These are phyloP conservation scores for Cyclotella distinguenda DNA, from an alignment of 108 stramenopile genomes.

Conservation along the genomic window DNA sequence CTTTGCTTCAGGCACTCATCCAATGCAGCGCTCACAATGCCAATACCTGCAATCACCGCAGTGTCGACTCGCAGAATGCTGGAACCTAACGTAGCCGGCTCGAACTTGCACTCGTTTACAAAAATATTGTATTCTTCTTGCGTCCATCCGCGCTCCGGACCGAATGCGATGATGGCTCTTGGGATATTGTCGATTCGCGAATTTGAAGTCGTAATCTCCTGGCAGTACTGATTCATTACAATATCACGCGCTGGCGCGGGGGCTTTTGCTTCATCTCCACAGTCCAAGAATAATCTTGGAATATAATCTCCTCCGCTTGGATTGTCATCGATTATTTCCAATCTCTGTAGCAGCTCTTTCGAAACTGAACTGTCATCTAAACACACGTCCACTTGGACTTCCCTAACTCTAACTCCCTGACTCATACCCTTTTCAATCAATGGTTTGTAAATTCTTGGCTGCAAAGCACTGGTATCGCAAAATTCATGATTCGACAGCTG, in stretches of 20 bases:
- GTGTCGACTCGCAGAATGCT: constrained; percentile 53
- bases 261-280: constrained; percentile 42
- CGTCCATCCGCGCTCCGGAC: constrained; percentile 57
- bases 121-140: constrained; percentile 43
- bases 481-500: constrained; percentile 34
- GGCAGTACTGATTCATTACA: constrained; percentile 23
- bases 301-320: not conserved
- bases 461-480: constrained; percentile 16
- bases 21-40: constrained; percentile 46
- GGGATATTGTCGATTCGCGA: constrained; percentile 14
- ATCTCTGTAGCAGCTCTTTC: constrained; percentile 13
- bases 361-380: constrained; percentile 24
- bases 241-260: constrained; percentile 38
- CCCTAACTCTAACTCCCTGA: constrained; percentile 46
- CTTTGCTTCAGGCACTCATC: constrained; percentile 21
- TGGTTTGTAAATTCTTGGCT: constrained; percentile 21
- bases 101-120: constrained; percentile 39
- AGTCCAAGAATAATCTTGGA: constrained; percentile 51
- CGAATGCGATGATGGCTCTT: constrained; percentile 41
- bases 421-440: constrained; percentile 52
- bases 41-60: constrained; percentile 45
- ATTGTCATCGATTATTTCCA: constrained; percentile 20
- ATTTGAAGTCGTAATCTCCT: too few relatives aligned
- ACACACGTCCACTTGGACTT: constrained; percentile 37
- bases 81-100: constrained; percentile 38